phyloP scores from a whole-genome alignment of 306 rosid genomes.

The Canavalia ensiformis region DNA sequence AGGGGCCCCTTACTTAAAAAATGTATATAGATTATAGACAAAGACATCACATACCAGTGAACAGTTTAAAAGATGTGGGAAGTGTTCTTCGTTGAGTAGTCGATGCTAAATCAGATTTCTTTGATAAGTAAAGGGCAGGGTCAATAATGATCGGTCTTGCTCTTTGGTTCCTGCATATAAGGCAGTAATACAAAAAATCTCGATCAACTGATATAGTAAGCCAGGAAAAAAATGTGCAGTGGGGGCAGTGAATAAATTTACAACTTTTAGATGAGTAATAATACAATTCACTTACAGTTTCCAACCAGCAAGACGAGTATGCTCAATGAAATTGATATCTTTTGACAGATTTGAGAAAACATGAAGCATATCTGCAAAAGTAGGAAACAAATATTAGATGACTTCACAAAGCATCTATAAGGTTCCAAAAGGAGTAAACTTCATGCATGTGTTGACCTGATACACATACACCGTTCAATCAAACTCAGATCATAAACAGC shows the following conservation, averaged over 20 bases:
- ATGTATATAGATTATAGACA: background rate
- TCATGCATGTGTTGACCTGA: constrained; percentile 5
- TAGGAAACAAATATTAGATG: constrained; percentile 44
- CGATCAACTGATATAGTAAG: constrained; percentile 3
- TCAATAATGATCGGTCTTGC: constrained; percentile 87
- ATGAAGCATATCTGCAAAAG: constrained; percentile 86
- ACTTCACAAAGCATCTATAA: constrained; percentile 26
- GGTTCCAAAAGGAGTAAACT: constrained; percentile 2
- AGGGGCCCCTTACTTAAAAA: constrained; percentile 4
- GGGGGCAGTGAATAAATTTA: background rate
- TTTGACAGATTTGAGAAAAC: constrained; percentile 86
- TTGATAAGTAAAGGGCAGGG: constrained; percentile 64
- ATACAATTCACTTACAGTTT: constrained; percentile 75
- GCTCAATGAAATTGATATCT: constrained; percentile 88
- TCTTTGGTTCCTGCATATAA: constrained; percentile 80
- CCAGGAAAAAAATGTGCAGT: background rate
- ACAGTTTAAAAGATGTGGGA: constrained; percentile 74
- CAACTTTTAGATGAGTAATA: background rate
- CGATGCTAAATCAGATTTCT: constrained; percentile 81
- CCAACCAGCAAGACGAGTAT: constrained; percentile 79
- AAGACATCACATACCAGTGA: constrained; percentile 66
- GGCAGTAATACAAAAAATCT: constrained; percentile 30
- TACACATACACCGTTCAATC: constrained; percentile 7
- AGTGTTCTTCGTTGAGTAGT: constrained; percentile 90
- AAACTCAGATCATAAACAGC: background rate